Percentiles rank a stretch among this genome's conserved stretches.
Evolutionary conservation across 2,329 filamentous ascomycete species (phyloP).

Genomic region (Fusarium camptoceras): DNA sequence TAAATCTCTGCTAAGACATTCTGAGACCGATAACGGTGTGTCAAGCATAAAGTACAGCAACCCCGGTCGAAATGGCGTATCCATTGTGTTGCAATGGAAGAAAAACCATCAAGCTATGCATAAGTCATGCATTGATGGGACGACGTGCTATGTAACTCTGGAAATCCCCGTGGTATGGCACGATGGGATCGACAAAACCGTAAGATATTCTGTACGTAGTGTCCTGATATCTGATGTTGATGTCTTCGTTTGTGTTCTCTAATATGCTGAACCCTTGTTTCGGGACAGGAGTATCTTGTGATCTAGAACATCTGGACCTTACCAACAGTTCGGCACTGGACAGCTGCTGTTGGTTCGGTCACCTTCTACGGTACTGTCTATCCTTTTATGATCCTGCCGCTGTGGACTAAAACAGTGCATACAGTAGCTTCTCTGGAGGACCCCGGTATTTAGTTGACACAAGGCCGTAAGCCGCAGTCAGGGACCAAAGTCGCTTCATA

Average conservation of each 20-base stretch:
- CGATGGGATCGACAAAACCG: constrained; percentile 26
- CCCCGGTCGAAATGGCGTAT: constrained; percentile 2
- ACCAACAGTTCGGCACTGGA: constrained; percentile 14
- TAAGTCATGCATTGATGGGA: constrained; percentile 40
- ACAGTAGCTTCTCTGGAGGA: constrained; percentile 24
- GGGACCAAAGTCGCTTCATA: background rate
- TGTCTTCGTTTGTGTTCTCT: background rate
- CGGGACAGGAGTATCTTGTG: background rate
- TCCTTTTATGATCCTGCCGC: constrained; percentile 6
- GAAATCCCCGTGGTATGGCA: constrained; percentile 32
- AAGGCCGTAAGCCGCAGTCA: constrained; percentile 6
- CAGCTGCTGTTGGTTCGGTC: constrained; percentile 26
- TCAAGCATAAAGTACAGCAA: constrained; percentile 7
- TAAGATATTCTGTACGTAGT: constrained; percentile 11
- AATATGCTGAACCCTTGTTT: constrained; percentile 23
- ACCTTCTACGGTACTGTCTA: background rate
- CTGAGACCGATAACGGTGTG: constrained; percentile 25
- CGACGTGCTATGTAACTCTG: constrained; percentile 39
- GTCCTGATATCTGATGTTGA: background rate
- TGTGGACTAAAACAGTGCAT: constrained; percentile 12
- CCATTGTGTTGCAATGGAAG: constrained; percentile 20
- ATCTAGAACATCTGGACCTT: constrained; percentile 18
- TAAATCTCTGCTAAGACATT: constrained; percentile 12
- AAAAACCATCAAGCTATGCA: constrained; percentile 26
- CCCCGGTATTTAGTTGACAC: background rate